Conservation (phyloP, 2,329 filamentous ascomycete species). For the Colletotrichum camelliae region DNA sequence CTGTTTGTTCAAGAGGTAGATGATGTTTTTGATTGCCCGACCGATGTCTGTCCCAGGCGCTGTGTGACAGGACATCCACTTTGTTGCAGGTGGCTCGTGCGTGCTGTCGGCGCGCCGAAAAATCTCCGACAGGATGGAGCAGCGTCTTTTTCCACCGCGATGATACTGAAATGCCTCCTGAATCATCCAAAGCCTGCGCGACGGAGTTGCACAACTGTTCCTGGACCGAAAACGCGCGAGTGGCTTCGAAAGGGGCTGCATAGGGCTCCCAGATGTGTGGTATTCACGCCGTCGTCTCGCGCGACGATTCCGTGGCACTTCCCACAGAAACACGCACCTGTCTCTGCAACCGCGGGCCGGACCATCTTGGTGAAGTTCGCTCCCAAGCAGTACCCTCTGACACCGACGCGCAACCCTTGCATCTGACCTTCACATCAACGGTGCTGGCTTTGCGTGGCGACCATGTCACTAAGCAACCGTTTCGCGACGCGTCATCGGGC, state of each 20-base stretch:
- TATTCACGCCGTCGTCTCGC: slow-evolving; percentile 59
- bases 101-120: background rate
- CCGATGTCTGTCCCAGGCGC: background rate
- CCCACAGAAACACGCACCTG: slow-evolving; percentile 45
- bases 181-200: background rate
- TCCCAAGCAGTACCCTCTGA: slow-evolving; percentile 31
- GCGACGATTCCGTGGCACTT: slow-evolving; percentile 32
- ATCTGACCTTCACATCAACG: slow-evolving; percentile 76
- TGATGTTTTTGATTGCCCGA: background rate
- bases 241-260: background rate
- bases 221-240: background rate
- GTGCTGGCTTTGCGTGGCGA: slow-evolving; percentile 89
- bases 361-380: slow-evolving; percentile 54
- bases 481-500: slow-evolving; percentile 59
- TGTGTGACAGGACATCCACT: background rate
- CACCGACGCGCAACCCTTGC: slow-evolving; percentile 34
- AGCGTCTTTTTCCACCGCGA: background rate
- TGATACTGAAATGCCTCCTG: background rate
- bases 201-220: background rate
- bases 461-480: slow-evolving; percentile 74
- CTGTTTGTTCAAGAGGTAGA: background rate
- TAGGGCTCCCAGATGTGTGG: slow-evolving; percentile 58
- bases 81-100: background rate
- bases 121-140: background rate
- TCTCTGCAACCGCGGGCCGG: slow-evolving; percentile 64